phyloP scores from a whole-genome alignment of 140 eudicot genomes.

The Ambrosia hybrid region DNA sequence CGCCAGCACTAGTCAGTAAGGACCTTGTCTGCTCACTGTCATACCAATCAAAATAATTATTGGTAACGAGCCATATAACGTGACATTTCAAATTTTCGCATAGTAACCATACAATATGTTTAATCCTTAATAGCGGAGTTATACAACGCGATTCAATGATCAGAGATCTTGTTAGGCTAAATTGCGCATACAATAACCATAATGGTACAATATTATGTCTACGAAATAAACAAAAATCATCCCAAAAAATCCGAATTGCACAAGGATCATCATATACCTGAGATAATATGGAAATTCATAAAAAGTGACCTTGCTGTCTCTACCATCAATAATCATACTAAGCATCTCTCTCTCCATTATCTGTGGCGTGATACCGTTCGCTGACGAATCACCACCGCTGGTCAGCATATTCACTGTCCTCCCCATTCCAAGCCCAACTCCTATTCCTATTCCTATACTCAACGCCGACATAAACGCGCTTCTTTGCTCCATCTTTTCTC shows the following conservation, averaged over 20 bases:
- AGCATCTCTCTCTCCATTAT: conserved; percentile 77
- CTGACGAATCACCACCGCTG: conserved; percentile 30
- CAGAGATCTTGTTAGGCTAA: too few relatives aligned
- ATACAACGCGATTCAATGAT: too few relatives aligned
- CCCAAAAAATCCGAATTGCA: not conserved
- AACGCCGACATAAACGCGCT: conserved; percentile 74
- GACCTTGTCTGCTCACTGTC: conserved; percentile 91
- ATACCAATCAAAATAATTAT: not conserved
- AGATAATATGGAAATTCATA: conserved; percentile 44
- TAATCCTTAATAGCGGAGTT: not conserved
- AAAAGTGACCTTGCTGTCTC: conserved; percentile 71
- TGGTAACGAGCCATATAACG: not conserved
- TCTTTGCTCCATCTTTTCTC: conserved; percentile 68
- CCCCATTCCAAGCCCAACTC: conserved; percentile 91
- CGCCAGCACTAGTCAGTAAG: conserved; percentile 87
- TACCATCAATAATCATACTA: conserved; percentile 63
- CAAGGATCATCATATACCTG: too few relatives aligned
- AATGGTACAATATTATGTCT: not conserved
- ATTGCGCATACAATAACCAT: not conserved
- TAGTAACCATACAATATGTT: not conserved
- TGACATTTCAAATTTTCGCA: too few relatives aligned
- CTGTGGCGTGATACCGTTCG: conserved; percentile 49
- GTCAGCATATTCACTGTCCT: too few relatives aligned
- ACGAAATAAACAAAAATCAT: not conserved
- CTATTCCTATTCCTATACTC: conserved; percentile 93